Conservation (phyloP, 345 rosid genomes). For the Mercurialis annua region DNA sequence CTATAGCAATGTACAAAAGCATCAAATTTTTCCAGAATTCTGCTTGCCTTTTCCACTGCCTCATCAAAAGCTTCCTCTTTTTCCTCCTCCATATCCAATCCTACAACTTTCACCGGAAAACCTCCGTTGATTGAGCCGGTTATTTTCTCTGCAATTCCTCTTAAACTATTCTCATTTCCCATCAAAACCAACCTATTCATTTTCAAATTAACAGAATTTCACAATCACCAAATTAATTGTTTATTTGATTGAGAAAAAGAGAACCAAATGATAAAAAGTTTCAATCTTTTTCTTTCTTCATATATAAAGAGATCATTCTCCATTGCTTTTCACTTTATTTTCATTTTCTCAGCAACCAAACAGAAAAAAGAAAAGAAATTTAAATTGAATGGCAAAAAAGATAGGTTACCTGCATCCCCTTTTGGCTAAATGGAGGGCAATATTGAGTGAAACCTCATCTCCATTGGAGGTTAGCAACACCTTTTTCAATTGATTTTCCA, state of each 20-base stretch:
- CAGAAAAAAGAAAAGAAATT: not conserved
- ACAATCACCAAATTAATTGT: not conserved
- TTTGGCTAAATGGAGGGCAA: conserved; percentile 69
- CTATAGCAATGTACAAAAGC: conserved; percentile 68
- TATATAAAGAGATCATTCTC: not conserved
- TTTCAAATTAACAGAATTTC: not conserved
- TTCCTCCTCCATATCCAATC: conserved; percentile 75
- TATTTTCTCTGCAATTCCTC: conserved; percentile 40
- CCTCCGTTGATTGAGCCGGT: conserved; percentile 29
- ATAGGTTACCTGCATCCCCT: conserved; percentile 69
- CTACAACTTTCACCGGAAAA: conserved; percentile 52
- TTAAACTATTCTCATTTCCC: conserved; percentile 60
- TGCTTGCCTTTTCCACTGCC: conserved; percentile 74
- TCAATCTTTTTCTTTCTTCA: not conserved
- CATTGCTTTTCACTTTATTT: not conserved
- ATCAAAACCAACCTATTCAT: conserved; percentile 66
- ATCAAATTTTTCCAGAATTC: conserved; percentile 54
- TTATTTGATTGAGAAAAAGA: not conserved
- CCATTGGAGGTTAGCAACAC: conserved; percentile 80
- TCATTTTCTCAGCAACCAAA: conserved; percentile 18
- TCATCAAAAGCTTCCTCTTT: conserved; percentile 49
- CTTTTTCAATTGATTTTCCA: conserved; percentile 54
- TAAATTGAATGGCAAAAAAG: not conserved
- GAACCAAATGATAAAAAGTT: not conserved
- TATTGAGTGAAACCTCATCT: conserved; percentile 60